A percentile compares a stretch with the other conserved stretches of the same genome.
Conservation (phyloP, 495 filamentous ascomycete genomes). For the Aspergillus homomorphus region DNA sequence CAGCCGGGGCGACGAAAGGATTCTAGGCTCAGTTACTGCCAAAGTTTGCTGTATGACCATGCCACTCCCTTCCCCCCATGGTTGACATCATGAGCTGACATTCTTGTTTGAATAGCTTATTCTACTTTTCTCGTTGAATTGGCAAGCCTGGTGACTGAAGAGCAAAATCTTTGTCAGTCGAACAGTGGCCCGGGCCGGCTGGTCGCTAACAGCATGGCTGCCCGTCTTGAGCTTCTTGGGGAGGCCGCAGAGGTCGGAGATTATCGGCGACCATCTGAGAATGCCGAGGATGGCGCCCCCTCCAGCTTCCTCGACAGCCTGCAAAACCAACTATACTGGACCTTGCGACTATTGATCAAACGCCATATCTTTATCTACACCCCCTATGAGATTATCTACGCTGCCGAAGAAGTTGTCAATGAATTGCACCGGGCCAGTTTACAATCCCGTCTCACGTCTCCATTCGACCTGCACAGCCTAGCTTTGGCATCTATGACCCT, state of each 20-base stretch:
- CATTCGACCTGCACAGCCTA: slow-evolving; percentile 71
- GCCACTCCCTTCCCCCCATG: slow-evolving; percentile 3
- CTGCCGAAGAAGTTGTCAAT: slow-evolving; percentile 57
- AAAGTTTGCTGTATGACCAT: slow-evolving; percentile 62
- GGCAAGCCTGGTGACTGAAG: slow-evolving; percentile 34
- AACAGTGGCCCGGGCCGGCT: slow-evolving; percentile 40
- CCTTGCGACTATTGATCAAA: slow-evolving; percentile 61
- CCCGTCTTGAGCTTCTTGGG: slow-evolving; percentile 38
- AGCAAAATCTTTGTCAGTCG: slow-evolving; percentile 41
- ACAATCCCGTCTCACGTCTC: slow-evolving; percentile 39
- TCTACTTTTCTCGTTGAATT: slow-evolving; percentile 45
- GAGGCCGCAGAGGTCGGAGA: slow-evolving; percentile 32
- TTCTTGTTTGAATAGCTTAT: slow-evolving; percentile 37
- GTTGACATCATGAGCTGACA: slow-evolving; percentile 11
- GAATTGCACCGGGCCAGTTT: slow-evolving; percentile 54
- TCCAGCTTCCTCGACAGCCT: slow-evolving; percentile 42
- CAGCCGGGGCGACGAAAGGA: slow-evolving; percentile 57
- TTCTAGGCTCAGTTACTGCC: slow-evolving; percentile 63
- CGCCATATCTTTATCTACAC: slow-evolving; percentile 54
- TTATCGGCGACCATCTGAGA: slow-evolving; percentile 33
- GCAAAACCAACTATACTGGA: slow-evolving; percentile 72
- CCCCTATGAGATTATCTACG: slow-evolving; percentile 59
- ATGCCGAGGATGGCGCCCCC: slow-evolving; percentile 28
- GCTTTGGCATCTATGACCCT: slow-evolving; percentile 67
- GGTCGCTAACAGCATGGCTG: slow-evolving; percentile 36